phyloP scores from a whole-genome alignment of 1,284 basidiomycete species.

The Cryptococcus sp. region DNA sequence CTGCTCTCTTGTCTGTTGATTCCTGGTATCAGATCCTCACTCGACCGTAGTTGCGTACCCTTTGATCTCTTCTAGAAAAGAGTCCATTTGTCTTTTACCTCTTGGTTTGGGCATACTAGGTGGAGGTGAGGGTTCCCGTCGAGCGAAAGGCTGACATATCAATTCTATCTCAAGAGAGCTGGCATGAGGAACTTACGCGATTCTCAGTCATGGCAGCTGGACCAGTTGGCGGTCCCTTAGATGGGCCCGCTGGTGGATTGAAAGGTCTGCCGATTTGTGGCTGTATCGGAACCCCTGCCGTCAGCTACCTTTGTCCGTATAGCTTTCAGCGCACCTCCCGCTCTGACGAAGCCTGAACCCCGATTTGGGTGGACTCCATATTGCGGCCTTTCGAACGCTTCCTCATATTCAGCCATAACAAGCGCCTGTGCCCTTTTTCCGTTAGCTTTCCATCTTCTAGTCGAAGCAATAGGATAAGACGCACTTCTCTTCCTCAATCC shows the following conservation, averaged over 20 bases:
- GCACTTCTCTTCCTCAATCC: constrained; percentile 66
- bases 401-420: constrained; percentile 76
- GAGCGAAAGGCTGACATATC: constrained; percentile 1
- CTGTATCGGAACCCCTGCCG: background rate
- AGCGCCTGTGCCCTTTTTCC: constrained; percentile 46
- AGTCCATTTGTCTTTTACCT: constrained; percentile 88
- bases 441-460: background rate
- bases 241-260: constrained; percentile 5
- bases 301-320: no score
- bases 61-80: constrained; percentile 90
- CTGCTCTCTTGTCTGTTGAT: constrained; percentile 83
- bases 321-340: constrained; percentile 49
- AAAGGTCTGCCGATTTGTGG: background rate
- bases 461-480: constrained; percentile 5
- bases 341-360: constrained; percentile 62
- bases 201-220: constrained; percentile 41
- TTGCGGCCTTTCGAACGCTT: constrained; percentile 71
- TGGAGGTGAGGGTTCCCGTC: constrained; percentile 50
- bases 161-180: background rate
- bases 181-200: constrained; percentile 12
- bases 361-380: background rate
- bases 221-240: constrained; percentile 42
- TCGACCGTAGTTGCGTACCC: constrained; percentile 53
- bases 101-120: constrained; percentile 63
- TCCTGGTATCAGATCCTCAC: constrained; percentile 53